Evolutionary conservation across 83 land plant species (phyloP).

Genomic region (Diphasiastrum complanatum): DNA sequence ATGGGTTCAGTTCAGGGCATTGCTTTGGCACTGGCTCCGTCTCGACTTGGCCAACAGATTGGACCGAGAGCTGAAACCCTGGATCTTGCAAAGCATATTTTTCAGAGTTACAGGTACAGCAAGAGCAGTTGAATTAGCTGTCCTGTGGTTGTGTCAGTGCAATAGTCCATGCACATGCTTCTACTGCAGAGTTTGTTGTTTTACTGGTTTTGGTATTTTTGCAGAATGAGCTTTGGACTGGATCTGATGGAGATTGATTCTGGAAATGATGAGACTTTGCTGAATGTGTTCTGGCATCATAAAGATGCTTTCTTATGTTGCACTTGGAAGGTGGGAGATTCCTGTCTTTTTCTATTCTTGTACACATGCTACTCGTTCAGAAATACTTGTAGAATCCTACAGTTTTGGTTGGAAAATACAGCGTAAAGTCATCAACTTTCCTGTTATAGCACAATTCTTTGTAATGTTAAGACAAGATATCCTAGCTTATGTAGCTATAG

Average conservation of each 20-base stretch:
- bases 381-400: background rate
- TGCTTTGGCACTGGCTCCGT: constrained; percentile 7
- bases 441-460: no score
- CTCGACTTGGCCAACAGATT: background rate
- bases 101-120: background rate
- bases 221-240: background rate
- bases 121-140: no score
- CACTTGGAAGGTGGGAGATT: constrained; percentile 3
- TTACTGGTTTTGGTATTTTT: background rate
- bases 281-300: no score
- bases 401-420: background rate
- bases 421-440: no score
- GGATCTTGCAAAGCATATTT: background rate
- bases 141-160: background rate
- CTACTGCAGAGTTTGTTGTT: background rate
- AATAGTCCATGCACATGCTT: background rate
- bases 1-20: constrained; percentile 6
- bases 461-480: no score
- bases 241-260: background rate
- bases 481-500: no score
- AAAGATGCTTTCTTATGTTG: background rate
- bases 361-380: background rate
- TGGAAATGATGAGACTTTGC: background rate
- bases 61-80: no score
- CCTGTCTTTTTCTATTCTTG: background rate